A percentile compares a stretch with the other conserved stretches of the same genome.
Conservation (phyloP, 768 basidiomycete genomes). For the Mrakia hoshinonis region DNA sequence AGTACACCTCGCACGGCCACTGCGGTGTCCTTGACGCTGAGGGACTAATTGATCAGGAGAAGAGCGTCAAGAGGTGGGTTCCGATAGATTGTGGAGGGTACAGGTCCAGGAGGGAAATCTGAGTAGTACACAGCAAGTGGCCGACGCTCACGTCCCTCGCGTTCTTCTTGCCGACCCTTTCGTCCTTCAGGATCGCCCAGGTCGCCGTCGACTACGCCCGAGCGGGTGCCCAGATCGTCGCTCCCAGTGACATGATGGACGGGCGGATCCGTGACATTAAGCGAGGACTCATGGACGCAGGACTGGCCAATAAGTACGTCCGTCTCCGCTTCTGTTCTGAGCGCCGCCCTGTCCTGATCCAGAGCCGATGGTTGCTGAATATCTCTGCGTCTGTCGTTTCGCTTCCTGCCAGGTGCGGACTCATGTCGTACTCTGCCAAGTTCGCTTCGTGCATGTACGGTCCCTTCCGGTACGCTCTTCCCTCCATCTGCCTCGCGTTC, state of each 20-base stretch:
- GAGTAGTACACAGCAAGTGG: not conserved
- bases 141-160: not conserved
- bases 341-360: not conserved
- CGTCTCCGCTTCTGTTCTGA: not conserved
- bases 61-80: conserved; percentile 23
- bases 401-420: conserved; percentile 48
- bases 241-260: conserved; percentile 99
- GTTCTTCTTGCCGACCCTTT: not conserved
- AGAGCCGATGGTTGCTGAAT: not conserved
- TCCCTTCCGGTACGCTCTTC: conserved; percentile 72
- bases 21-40: conserved; percentile 53
- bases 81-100: not conserved
- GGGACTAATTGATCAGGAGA: conserved; percentile 25
- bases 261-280: conserved; percentile 88
- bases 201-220: conserved; percentile 85
- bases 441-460: conserved; percentile 93
- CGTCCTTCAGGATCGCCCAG: conserved; percentile 57
- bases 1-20: conserved; percentile 97
- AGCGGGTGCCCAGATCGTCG: conserved; percentile 96
- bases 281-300: conserved; percentile 66
- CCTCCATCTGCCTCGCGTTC: not conserved
- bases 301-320: conserved; percentile 61
- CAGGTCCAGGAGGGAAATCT: not conserved
- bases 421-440: conserved; percentile 97
- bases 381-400: not conserved